phyloP scores from a whole-genome alignment of 1,284 basidiomycete species.

The Rhizopogon parksii region DNA sequence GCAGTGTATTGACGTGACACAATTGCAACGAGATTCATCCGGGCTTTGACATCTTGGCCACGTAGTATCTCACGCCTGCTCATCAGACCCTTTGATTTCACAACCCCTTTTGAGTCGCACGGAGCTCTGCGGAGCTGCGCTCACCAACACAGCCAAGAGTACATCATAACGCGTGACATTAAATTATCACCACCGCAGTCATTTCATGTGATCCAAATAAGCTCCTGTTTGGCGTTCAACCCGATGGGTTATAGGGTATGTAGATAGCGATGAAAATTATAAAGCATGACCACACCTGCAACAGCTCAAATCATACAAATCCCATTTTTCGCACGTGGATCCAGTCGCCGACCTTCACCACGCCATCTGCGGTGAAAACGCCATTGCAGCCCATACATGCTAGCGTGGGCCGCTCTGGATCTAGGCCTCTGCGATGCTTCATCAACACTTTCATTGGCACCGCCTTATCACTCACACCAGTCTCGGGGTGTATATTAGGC shows the following conservation, averaged over 20 bases:
- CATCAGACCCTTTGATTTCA: constrained; percentile 1
- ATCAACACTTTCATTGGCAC: constrained; percentile 68
- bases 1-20: background rate
- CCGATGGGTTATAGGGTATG: background rate
- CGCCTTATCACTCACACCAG: constrained; percentile 59
- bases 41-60: background rate
- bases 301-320: constrained; percentile 14
- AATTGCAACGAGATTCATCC: background rate
- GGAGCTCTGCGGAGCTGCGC: background rate
- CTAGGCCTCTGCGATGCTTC: constrained; percentile 57
- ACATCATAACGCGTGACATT: no score
- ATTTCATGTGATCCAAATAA: background rate
- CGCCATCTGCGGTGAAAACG: constrained; percentile 40
- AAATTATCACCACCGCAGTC: background rate
- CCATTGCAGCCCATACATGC: constrained; percentile 63
- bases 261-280: background rate
- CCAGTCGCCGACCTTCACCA: constrained; percentile 50
- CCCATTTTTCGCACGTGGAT: constrained; percentile 43
- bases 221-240: background rate
- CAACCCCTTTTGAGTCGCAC: background rate
- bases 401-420: constrained; percentile 39
- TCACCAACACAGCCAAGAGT: background rate
- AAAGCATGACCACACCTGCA: background rate
- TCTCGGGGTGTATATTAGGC: constrained; percentile 61
- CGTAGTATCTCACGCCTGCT: background rate